These are phyloP conservation scores for Umbellularia californica DNA, from an alignment of 164 flowering plant genomes.

Conservation along the genomic window DNA sequence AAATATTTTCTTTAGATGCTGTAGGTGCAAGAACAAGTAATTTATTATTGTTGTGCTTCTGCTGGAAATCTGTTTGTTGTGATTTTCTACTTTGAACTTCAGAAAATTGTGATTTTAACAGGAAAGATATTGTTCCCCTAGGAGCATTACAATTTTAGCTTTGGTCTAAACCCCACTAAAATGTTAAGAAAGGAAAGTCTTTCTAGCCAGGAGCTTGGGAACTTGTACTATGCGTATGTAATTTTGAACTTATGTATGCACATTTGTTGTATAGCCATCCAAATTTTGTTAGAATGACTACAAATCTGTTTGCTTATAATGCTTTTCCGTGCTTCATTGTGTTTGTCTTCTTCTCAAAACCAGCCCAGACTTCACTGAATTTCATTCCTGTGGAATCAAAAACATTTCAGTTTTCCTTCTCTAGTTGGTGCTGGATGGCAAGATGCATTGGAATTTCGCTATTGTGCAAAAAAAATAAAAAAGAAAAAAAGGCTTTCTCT, in stretches of 20 bases:
- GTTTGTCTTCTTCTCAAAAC: background rate
- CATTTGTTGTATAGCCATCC: too few species aligned
- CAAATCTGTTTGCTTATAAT: background rate
- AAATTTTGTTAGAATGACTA: background rate
- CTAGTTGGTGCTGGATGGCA: background rate
- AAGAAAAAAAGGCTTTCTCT: background rate
- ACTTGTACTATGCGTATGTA: too few species aligned
- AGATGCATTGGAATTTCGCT: background rate
- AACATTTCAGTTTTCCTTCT: background rate
- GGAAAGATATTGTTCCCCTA: background rate
- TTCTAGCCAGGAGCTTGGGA: background rate
- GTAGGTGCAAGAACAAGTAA: too few species aligned
- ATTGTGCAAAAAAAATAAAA: too few species aligned
- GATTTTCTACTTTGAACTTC: background rate
- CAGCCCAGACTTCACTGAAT: background rate
- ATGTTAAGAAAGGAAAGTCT: background rate
- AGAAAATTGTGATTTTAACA: background rate
- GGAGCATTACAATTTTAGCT: background rate
- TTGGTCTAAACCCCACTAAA: background rate
- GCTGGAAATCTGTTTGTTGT: background rate
- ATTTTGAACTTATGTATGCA: too few species aligned
- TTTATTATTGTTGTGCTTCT: background rate
- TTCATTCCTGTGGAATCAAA: background rate
- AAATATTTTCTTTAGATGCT: background rate
- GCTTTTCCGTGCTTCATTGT: background rate